A percentile compares a stretch with the other conserved stretches of the same genome.
Conservation (phyloP, 371 early-diverging fungal genomes). For the Apophysomyces elegans region DNA sequence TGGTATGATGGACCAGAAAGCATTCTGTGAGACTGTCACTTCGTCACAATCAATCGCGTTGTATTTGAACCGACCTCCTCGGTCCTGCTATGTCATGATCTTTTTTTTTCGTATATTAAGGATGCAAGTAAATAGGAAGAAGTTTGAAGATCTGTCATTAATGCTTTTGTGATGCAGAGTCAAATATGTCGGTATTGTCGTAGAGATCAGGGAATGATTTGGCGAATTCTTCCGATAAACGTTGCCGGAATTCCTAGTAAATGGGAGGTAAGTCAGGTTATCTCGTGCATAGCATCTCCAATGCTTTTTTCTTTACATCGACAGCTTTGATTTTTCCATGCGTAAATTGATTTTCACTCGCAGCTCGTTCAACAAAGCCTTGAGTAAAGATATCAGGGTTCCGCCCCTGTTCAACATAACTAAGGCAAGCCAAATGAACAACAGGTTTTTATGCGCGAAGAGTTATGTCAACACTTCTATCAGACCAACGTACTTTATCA, state of each 20-base stretch:
- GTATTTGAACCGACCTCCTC: too few species aligned
- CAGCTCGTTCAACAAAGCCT: conserved; percentile 72
- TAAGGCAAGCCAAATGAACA: conserved; percentile 25
- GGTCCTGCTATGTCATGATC: too few species aligned
- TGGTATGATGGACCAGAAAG: too few species aligned
- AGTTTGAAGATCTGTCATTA: background rate
- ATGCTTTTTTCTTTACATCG: conserved; percentile 36
- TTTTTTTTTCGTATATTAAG: too few species aligned
- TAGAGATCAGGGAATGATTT: conserved; percentile 55
- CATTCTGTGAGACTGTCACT: too few species aligned
- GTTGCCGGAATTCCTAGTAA: conserved; percentile 41
- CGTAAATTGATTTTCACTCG: conserved; percentile 81
- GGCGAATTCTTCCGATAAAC: conserved; percentile 45
- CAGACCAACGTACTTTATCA: conserved; percentile 54
- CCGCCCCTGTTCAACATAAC: conserved; percentile 69
- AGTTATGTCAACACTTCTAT: background rate
- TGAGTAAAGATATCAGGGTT: conserved; percentile 80
- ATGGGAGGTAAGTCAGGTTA: background rate
- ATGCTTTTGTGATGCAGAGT: conserved; percentile 7
- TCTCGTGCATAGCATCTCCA: too few species aligned
- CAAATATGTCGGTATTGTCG: conserved; percentile 30
- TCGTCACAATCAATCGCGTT: too few species aligned
- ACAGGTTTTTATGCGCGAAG: background rate
- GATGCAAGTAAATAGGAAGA: too few species aligned
- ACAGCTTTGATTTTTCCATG: conserved; percentile 77